Evolutionary conservation across 176 grass and related monocot genomes (phyloP), one percentile per base, ranked within the genome.

Genomic region (Lolium rigidum): DNA sequence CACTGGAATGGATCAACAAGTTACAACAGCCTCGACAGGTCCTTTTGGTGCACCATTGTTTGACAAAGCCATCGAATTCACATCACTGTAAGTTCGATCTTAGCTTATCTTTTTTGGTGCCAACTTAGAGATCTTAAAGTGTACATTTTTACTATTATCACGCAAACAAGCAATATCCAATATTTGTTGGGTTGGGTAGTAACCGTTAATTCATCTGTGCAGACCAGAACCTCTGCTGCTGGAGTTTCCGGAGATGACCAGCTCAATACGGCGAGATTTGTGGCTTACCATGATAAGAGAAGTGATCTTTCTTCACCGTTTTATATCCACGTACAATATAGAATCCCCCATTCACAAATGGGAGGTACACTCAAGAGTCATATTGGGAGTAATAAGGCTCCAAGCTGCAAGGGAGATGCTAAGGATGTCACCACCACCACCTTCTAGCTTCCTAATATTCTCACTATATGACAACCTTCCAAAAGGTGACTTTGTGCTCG

Each of bases 21-120:
- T 95, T 44, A 94, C 90, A 82, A 59, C 91, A 58, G 79, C 86
- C 82, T 95, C 90, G 37, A 95, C 96, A n/a, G 96, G 96, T 65
- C 96, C 96, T 87, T 95, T 94, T 82, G 96, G 96, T 6, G 90
- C 87, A 78, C 93, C 93, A 14, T 88, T 98, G 78, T 98, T 95
- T 78, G 96, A 95, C 57, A 98, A 98, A 86, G 93, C 89, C 72
- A 94, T 98, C 26, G 68, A 72, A 74, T 98, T 94, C 2, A 83
- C 93, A 68, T 93, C 95, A 74, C 62, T 94, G 96, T 98, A 82
- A 90, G 87, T 90, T 80, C 24, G 20, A 35, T 71, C 82, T 73
- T 74, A 70, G 18, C 22, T 74, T 50, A 50, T 17, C 25, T 11
- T 35, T 35, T 35, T 35, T 35, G 31, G 31, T 35, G 31, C 31